phyloP scores from a whole-genome alignment of 2,329 filamentous ascomycete species.

The Acrocalymma vagum region DNA sequence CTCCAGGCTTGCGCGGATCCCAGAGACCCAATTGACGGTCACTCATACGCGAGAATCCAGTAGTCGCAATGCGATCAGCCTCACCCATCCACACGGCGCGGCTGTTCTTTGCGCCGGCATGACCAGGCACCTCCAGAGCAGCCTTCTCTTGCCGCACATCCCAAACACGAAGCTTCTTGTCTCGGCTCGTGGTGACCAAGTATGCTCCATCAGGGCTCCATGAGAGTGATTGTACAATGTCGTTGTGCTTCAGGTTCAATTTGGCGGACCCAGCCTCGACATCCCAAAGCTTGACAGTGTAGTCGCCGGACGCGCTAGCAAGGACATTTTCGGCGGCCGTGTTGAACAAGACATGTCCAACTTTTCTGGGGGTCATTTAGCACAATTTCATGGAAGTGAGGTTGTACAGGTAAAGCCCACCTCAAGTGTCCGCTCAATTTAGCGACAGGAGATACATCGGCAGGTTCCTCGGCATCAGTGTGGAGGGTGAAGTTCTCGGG shows the following conservation, averaged over 20 bases:
- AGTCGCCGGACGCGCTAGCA: slow-evolving; percentile 93
- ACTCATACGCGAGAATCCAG: slow-evolving; percentile 98
- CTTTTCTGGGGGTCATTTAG: slow-evolving; percentile 71
- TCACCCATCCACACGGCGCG: slow-evolving; percentile 97
- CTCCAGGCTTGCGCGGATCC: slow-evolving; percentile 81
- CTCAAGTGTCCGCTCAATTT: slow-evolving; percentile 88
- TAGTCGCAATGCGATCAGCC: slow-evolving; percentile 93
- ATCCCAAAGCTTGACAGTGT: slow-evolving; percentile 96
- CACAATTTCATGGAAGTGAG: neutral
- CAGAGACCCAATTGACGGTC: slow-evolving; percentile 95
- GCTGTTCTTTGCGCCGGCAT: slow-evolving; percentile 96
- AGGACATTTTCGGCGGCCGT: slow-evolving; percentile 94
- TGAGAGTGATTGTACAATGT: slow-evolving; percentile 93
- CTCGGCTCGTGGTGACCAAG: slow-evolving; percentile 90
- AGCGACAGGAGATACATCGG: slow-evolving; percentile 80
- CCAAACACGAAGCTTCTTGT: slow-evolving; percentile 99
- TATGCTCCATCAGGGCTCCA: slow-evolving; percentile 92
- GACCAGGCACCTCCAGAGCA: slow-evolving; percentile 83
- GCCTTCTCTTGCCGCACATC: slow-evolving; percentile 93
- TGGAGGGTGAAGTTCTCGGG: slow-evolving; percentile 86
- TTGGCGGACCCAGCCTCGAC: slow-evolving; percentile 78
- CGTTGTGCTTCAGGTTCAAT: slow-evolving; percentile 81
- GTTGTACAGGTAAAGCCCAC: slow-evolving; percentile 56
- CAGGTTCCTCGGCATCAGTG: slow-evolving; percentile 82
- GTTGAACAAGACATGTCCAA: slow-evolving; percentile 98